These are phyloP conservation scores for Naganishia sp. DNA, from an alignment of 1,284 basidiomycete genomes.

Conservation along the genomic window DNA sequence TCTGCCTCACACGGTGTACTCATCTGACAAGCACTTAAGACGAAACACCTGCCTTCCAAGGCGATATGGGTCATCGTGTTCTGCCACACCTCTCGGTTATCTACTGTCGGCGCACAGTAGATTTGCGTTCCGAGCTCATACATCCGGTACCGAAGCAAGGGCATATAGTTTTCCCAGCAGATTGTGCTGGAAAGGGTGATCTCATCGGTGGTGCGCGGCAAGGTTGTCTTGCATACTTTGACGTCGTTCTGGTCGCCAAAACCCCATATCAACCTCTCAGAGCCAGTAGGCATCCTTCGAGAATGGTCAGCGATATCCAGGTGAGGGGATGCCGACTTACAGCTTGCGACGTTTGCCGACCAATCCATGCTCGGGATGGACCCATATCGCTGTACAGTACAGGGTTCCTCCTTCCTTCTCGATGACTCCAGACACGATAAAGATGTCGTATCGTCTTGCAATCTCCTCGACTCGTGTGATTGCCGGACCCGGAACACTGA, in stretches of 20 bases:
- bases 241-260: constrained; percentile 53
- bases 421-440: constrained; percentile 67
- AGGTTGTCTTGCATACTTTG: constrained; percentile 49
- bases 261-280: constrained; percentile 70
- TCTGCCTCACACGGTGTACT: background rate
- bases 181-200: constrained; percentile 63
- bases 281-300: constrained; percentile 67
- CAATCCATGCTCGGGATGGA: constrained; percentile 62
- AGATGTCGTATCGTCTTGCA: constrained; percentile 60
- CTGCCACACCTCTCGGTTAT: constrained; percentile 65
- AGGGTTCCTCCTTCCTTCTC: constrained; percentile 67
- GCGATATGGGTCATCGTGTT: constrained; percentile 71
- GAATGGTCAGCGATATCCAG: background rate
- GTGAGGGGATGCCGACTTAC: background rate
- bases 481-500: constrained; percentile 60
- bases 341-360: constrained; percentile 58
- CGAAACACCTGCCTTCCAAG: constrained; percentile 73
- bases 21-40: constrained; percentile 44
- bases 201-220: constrained; percentile 37
- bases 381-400: constrained; percentile 67
- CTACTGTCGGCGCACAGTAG: constrained; percentile 59
- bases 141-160: constrained; percentile 56
- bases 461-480: constrained; percentile 60
- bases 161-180: constrained; percentile 81
- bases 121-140: constrained; percentile 48